phyloP scores from a whole-genome alignment of 345 rosid genomes.

The Mallotus nudiflorus region DNA sequence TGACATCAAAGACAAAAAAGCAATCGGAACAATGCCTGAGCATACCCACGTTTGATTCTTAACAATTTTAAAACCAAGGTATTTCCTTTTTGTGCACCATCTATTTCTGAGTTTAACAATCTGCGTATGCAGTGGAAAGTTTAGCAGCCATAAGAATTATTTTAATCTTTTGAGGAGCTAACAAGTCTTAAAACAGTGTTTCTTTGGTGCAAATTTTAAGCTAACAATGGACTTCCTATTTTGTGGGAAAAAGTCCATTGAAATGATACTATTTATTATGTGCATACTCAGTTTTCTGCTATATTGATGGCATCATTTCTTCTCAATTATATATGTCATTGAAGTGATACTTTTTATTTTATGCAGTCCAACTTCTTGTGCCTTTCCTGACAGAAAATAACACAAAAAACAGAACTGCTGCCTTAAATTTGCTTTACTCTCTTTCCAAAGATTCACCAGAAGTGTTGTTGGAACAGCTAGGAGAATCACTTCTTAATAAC shows the following conservation, averaged over 20 bases:
- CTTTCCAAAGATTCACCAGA: conserved; percentile 48
- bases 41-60: conserved; percentile 81
- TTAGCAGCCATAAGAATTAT: neutral
- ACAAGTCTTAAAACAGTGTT: neutral
- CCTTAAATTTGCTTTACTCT: conserved; percentile 53
- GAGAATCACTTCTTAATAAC: conserved; percentile 36
- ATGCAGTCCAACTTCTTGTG: conserved; percentile 57
- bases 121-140: neutral
- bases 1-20: conserved; percentile 73
- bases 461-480: conserved; percentile 58
- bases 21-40: conserved; percentile 90
- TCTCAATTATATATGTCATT: neutral
- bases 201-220: neutral
- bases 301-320: too few species aligned
- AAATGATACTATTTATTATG: neutral
- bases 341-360: too few species aligned
- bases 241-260: neutral
- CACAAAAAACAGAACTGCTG: conserved; percentile 43
- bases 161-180: neutral
- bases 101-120: neutral
- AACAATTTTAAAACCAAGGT: conserved; percentile 81
- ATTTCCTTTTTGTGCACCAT: neutral
- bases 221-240: neutral
- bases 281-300: neutral
- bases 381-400: conserved; percentile 57